These are phyloP conservation scores for Hypoxylon intermedium DNA, from an alignment of 495 filamentous ascomycete genomes.

Conservation along the genomic window DNA sequence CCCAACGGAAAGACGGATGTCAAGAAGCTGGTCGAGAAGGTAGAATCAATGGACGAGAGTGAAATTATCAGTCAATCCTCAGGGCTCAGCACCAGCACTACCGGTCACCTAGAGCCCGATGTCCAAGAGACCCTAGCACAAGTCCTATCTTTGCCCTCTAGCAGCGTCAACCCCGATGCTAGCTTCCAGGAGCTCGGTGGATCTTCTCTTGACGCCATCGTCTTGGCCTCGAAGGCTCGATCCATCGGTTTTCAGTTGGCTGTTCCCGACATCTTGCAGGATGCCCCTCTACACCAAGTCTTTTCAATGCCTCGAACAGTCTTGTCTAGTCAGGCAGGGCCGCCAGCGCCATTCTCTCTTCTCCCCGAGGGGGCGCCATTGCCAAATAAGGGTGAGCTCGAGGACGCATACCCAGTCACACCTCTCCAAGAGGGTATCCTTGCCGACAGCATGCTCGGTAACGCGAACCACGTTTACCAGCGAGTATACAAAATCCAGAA, in stretches of 20 bases:
- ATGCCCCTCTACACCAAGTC: background rate
- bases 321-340: background rate
- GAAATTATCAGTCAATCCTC: background rate
- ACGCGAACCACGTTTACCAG: background rate
- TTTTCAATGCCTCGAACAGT: background rate
- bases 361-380: background rate
- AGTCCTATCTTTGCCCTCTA: background rate
- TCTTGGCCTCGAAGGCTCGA: background rate
- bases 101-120: background rate
- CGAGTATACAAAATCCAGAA: background rate
- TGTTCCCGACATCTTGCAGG: background rate
- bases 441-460: conserved; percentile 38
- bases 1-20: background rate
- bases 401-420: conserved; percentile 64
- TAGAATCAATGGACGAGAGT: background rate
- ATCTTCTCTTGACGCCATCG: background rate
- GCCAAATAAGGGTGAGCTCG: conserved; percentile 41
- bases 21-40: background rate
- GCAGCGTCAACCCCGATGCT: background rate
- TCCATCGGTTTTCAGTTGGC: background rate
- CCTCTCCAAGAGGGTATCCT: conserved; percentile 55
- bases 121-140: background rate
- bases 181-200: conserved; percentile 1
- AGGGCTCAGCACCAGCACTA: background rate
- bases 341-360: background rate